A percentile compares a stretch with the other conserved stretches of the same genome.
Evolutionary conservation across 306 rosid species (phyloP).

Genomic region (Vachellia pachyceras): DNA sequence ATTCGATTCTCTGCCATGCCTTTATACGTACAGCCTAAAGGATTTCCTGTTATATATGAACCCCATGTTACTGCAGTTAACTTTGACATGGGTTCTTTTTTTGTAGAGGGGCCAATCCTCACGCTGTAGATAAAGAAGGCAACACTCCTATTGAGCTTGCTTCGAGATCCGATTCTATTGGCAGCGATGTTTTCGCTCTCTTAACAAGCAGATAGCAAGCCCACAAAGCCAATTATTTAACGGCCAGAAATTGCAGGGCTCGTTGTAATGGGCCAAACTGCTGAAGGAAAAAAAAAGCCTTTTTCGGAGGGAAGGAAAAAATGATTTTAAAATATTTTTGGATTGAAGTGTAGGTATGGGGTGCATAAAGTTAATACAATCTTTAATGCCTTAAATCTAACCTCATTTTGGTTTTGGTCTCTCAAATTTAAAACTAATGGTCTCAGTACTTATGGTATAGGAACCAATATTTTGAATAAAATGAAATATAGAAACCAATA

Average conservation of each 20-base stretch:
- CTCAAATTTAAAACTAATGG: too few species aligned
- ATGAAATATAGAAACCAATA: too few species aligned
- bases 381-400: too few species aligned
- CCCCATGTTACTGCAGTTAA: not conserved
- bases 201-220: constrained; percentile 47
- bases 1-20: not conserved
- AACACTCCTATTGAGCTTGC: constrained; percentile 59
- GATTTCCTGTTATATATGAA: not conserved
- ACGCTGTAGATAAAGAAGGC: constrained; percentile 54
- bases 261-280: not conserved
- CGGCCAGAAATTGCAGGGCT: not conserved
- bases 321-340: not conserved
- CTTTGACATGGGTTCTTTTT: not conserved
- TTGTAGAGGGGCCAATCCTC: constrained; percentile 68
- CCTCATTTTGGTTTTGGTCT: too few species aligned
- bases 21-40: constrained; percentile 15
- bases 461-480: too few species aligned
- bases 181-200: constrained; percentile 50
- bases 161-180: constrained; percentile 41
- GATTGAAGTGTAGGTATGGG: not conserved
- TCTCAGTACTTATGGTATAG: too few species aligned
- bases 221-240: not conserved
- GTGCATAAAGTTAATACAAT: too few species aligned
- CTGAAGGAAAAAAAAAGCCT: too few species aligned
- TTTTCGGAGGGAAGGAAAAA: not conserved